phyloP scores from a whole-genome alignment of 805 yeast genomes.

The Candida vaughaniae region DNA sequence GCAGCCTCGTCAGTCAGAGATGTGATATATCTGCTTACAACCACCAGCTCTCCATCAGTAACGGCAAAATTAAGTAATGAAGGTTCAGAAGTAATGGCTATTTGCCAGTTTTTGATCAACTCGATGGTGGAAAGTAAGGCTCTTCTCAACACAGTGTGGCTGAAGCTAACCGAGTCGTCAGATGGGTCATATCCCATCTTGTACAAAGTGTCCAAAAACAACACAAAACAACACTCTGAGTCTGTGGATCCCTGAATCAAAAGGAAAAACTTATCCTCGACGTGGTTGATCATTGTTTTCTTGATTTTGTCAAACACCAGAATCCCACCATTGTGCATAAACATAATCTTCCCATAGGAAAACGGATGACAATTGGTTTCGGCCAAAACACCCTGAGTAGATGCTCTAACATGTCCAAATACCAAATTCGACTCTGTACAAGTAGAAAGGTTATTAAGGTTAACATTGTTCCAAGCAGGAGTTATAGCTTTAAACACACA shows the following conservation, averaged over 20 bases:
- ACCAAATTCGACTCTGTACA: conserved; percentile 82
- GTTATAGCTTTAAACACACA: conserved; percentile 94
- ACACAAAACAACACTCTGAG: conserved; percentile 91
- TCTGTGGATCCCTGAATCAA: conserved; percentile 92
- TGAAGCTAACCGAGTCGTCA: conserved; percentile 31
- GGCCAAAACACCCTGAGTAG: conserved; percentile 89
- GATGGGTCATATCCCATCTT: conserved; percentile 75
- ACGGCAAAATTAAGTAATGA: conserved; percentile 90
- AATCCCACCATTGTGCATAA: conserved; percentile 97
- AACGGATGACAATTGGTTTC: conserved; percentile 99
- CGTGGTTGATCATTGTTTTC: conserved; percentile 64
- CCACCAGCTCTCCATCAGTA: conserved; percentile 86
- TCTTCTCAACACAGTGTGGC: conserved; percentile 57
- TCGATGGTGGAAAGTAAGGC: conserved; percentile 77
- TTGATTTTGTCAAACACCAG: conserved; percentile 73
- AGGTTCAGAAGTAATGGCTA: conserved; percentile 60
- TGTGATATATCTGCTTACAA: conserved; percentile 84
- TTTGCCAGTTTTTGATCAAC: conserved; percentile 76
- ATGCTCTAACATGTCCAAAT: conserved; percentile 95
- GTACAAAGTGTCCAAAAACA: conserved; percentile 73
- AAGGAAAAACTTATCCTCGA: conserved; percentile 77
- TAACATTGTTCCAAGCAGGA: conserved; percentile 97
- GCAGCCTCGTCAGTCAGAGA: conserved; percentile 95
- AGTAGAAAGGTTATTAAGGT: conserved; percentile 78
- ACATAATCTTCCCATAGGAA: conserved; percentile 80